Evolutionary conservation across 345 rosid genomes (phyloP).

Genomic region (Sonneratia alba): DNA sequence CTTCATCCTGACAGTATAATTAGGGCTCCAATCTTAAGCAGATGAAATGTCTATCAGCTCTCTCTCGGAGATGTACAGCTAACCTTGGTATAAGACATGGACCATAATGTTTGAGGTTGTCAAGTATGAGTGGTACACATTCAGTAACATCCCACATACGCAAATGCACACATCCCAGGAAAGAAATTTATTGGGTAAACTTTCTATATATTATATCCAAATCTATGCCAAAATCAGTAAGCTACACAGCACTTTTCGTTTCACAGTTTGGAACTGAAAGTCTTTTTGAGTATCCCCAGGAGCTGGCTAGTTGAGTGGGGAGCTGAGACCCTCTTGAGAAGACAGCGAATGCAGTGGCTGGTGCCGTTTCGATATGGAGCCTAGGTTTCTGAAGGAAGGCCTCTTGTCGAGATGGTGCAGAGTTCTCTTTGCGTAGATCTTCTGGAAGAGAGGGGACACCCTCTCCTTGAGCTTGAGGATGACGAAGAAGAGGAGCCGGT

Average conservation of each 20-base stretch:
- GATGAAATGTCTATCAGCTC: no score
- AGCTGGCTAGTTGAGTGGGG: constrained; percentile 26
- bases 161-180: neutral
- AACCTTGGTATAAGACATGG: neutral
- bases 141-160: neutral
- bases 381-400: constrained; percentile 47
- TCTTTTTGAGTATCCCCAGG: neutral
- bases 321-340: constrained; percentile 60
- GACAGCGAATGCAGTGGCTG: constrained; percentile 44
- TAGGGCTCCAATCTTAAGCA: no score
- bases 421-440: constrained; percentile 41
- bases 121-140: neutral
- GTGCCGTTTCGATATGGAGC: constrained; percentile 38
- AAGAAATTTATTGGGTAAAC: neutral
- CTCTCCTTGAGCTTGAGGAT: constrained; percentile 21
- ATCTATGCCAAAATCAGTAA: constrained; percentile 3
- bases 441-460: constrained; percentile 30
- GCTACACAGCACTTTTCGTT: neutral
- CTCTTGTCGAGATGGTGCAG: constrained; percentile 45
- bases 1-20: no score
- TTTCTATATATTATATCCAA: neutral
- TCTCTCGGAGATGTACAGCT: no score
- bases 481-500: constrained; percentile 17
- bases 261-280: neutral
- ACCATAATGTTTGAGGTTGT: neutral